These are phyloP conservation scores for Cordyceps fumosorosea DNA, from an alignment of 2,329 filamentous ascomycete species.

Conservation along the genomic window DNA sequence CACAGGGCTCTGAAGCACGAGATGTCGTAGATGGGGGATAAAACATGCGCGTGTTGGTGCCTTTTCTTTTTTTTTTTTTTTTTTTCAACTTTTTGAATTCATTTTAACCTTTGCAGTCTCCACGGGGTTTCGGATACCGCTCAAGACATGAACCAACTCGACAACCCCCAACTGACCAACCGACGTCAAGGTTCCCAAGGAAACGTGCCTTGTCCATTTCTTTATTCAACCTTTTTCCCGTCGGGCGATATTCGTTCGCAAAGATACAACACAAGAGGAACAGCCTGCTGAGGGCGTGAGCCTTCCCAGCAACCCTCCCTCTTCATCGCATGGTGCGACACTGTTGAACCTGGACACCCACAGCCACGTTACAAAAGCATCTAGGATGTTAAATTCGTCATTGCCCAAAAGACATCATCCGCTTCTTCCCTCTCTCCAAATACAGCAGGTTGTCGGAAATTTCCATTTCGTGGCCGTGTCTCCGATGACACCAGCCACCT, in stretches of 20 bases:
- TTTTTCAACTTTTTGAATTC: not conserved
- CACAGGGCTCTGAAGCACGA: not conserved
- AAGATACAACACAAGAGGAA: not conserved
- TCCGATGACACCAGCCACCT: no score
- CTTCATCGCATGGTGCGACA: conserved; percentile 1
- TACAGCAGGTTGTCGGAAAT: not conserved
- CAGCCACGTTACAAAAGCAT: conserved; percentile 1
- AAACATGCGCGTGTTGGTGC: not conserved
- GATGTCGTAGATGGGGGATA: not conserved
- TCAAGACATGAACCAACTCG: no score
- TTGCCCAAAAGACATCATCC: not conserved
- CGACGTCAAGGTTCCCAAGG: no score
- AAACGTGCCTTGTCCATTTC: no score
- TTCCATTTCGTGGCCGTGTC: not conserved
- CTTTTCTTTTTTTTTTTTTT: not conserved
- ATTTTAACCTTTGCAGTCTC: no score
- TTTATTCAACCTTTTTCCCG: no score
- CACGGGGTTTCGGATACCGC: no score
- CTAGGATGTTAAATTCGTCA: not conserved
- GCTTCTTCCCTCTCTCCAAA: not conserved
- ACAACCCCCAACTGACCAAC: no score
- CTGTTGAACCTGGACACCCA: conserved; percentile 2
- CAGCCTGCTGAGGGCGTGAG: not conserved
- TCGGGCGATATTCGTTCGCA: not conserved
- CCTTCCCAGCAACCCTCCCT: not conserved